Conservation (phyloP, 2,329 filamentous ascomycete genomes). For the Leptographium galeiforme region DNA sequence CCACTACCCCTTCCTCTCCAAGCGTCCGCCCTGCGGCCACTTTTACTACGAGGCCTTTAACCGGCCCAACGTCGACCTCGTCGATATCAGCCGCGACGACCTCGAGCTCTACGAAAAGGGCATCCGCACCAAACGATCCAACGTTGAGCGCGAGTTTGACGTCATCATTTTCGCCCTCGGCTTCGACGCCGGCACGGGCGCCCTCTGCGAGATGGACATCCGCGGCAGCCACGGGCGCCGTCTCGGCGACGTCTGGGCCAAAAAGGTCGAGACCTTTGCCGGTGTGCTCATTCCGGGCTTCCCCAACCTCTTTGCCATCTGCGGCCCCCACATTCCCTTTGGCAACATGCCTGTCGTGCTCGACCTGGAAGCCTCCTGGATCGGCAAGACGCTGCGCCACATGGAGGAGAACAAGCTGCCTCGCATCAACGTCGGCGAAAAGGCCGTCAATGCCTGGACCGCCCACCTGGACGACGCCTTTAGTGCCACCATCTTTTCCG, state of each 20-base stretch:
- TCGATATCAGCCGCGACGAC: constrained; percentile 30
- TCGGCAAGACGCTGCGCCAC: constrained; percentile 5
- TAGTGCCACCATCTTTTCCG: constrained; percentile 1
- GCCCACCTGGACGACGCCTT: not conserved
- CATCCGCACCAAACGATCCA: constrained; percentile 20
- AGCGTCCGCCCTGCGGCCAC: constrained; percentile 30
- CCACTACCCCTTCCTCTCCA: constrained; percentile 30
- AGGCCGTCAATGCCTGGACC: constrained; percentile 2
- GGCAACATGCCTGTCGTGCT: constrained; percentile 5
- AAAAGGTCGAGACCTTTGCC: constrained; percentile 16
- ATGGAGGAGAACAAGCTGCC: constrained; percentile 2
- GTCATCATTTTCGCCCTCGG: constrained; percentile 21
- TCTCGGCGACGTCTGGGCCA: constrained; percentile 18
- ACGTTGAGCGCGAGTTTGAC: constrained; percentile 24
- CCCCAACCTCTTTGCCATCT: constrained; percentile 10
- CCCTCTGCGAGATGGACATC: constrained; percentile 18
- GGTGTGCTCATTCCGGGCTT: constrained; percentile 10
- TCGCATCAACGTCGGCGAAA: constrained; percentile 4
- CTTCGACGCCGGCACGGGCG: constrained; percentile 22
- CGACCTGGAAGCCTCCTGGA: constrained; percentile 6
- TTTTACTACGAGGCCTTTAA: constrained; percentile 36
- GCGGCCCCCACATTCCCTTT: constrained; percentile 8
- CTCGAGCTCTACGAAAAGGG: constrained; percentile 24
- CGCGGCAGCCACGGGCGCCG: constrained; percentile 13
- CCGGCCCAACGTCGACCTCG: constrained; percentile 28